These are phyloP conservation scores for Coniochaeta prunicola DNA, from an alignment of 2,329 filamentous ascomycete genomes.

Conservation along the genomic window DNA sequence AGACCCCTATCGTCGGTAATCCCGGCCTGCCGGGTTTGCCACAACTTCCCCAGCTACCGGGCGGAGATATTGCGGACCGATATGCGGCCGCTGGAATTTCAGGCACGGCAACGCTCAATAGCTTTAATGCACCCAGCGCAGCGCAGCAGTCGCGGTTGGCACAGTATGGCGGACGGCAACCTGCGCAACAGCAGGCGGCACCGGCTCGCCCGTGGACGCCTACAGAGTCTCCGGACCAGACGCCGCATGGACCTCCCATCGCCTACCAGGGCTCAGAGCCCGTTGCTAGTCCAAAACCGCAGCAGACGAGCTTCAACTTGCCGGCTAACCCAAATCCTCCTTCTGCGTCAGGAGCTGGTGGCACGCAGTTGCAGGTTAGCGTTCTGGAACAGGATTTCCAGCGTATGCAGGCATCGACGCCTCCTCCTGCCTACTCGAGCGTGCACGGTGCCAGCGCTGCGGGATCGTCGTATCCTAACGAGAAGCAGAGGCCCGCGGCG, in stretches of 20 bases:
- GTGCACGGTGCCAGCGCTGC: constrained; percentile 45
- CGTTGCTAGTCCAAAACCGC: constrained; percentile 57
- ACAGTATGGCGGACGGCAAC: constrained; percentile 59
- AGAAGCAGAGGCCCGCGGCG: constrained; percentile 57
- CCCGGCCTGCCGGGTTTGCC: constrained; percentile 17
- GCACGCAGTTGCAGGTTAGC: constrained; percentile 47
- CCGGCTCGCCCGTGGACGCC: constrained; percentile 80
- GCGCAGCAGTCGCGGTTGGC: constrained; percentile 75
- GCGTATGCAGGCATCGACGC: constrained; percentile 72
- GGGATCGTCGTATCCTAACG: constrained; percentile 66
- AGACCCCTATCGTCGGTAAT: constrained; percentile 76
- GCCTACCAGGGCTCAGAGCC: constrained; percentile 83
- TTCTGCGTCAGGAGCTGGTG: constrained; percentile 19
- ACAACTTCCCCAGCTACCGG: constrained; percentile 37
- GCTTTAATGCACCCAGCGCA: constrained; percentile 62
- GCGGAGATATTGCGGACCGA: constrained; percentile 80
- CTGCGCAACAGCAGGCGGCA: constrained; percentile 25
- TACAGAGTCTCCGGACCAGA: constrained; percentile 79
- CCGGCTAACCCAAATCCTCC: constrained; percentile 31
- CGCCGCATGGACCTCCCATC: constrained; percentile 82
- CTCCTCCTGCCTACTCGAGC: constrained; percentile 92
- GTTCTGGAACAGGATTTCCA: constrained; percentile 83
- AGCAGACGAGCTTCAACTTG: constrained; percentile 32
- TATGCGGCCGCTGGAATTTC: constrained; percentile 90
- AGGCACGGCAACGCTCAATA: constrained; percentile 74